Percentiles rank a stretch among this genome's conserved stretches.
phyloP scores from a whole-genome alignment of 129 eudicot species.

The Flaveria trinervia region DNA sequence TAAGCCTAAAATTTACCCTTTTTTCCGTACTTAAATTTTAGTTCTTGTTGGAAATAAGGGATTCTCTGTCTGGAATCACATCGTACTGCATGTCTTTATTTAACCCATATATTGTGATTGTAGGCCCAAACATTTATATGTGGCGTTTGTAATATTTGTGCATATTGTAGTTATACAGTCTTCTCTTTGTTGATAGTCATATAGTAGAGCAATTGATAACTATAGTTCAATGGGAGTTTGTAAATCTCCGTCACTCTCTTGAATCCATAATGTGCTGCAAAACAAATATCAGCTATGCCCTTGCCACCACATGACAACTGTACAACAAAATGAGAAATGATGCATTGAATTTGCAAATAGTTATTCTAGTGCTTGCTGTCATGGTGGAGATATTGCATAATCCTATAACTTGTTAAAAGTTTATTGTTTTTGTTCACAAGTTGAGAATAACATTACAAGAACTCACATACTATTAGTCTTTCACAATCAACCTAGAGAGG shows the following conservation, averaged over 20 bases:
- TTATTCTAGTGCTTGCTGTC: not conserved
- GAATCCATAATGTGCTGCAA: not conserved
- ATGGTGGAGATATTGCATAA: constrained; percentile 1
- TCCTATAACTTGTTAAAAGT: not conserved
- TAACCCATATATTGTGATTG: not conserved
- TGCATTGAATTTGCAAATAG: not conserved
- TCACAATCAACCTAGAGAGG: not conserved
- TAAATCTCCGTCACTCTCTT: not conserved
- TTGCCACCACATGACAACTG: not conserved
- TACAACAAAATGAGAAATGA: not conserved
- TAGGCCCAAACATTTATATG: not conserved
- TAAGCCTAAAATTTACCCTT: not conserved
- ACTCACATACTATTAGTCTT: not conserved
- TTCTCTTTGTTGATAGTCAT: not conserved
- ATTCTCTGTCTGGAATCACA: too few species aligned
- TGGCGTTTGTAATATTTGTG: too few species aligned
- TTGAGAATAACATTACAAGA: not conserved
- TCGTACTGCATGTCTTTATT: too few species aligned
- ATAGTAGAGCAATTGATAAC: not conserved
- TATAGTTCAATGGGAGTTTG: not conserved
- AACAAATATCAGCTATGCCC: not conserved
- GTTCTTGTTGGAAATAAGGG: not conserved
- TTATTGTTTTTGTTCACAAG: constrained; percentile 9
- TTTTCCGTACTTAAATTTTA: not conserved
- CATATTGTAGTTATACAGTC: not conserved